Percentiles rank a stretch among this genome's conserved stretches.
Conservation (phyloP, 257 asterid genomes). For the Nicotiana tomentosiformis region DNA sequence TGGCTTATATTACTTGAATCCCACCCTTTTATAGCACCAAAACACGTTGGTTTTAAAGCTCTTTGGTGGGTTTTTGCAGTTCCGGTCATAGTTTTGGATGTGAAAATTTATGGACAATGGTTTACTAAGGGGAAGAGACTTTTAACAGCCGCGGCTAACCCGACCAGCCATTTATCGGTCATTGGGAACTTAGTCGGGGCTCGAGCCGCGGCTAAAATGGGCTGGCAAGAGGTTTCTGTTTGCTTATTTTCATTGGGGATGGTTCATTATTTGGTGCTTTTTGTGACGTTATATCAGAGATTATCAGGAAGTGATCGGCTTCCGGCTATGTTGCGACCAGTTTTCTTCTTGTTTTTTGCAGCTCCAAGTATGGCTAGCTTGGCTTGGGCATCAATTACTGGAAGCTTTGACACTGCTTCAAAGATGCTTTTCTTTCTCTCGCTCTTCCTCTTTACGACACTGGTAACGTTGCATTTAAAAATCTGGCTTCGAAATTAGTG, state of each 20-base stretch:
- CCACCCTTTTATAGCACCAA: conserved; percentile 38
- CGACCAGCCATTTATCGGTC: conserved; percentile 57
- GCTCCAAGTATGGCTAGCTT: conserved; percentile 69
- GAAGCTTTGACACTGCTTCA: conserved; percentile 45
- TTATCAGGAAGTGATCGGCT: conserved; percentile 43
- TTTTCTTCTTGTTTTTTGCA: conserved; percentile 48
- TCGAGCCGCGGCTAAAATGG: conserved; percentile 71
- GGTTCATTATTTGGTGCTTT: conserved; percentile 67
- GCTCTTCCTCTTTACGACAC: conserved; percentile 52
- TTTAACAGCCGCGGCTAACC: conserved; percentile 54
- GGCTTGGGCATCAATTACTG: conserved; percentile 63
- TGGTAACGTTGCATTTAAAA: conserved; percentile 22
- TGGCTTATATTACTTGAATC: conserved; percentile 63
- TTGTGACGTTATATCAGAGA: conserved; percentile 62
- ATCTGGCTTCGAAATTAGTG: no score
- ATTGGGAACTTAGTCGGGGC: conserved; percentile 61
- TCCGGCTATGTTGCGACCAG: conserved; percentile 54
- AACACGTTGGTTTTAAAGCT: conserved; percentile 14
- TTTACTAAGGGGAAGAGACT: conserved; percentile 50
- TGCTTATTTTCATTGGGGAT: conserved; percentile 52
- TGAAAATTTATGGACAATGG: conserved; percentile 71
- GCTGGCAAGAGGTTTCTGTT: conserved; percentile 45
- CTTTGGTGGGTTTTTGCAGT: conserved; percentile 52
- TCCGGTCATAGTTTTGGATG: conserved; percentile 47
- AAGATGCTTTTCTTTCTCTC: conserved; percentile 73